Evolutionary conservation across 208 protist species (phyloP), one percentile per base, ranked within the genome.

Genomic region (Leishmania tropica): DNA sequence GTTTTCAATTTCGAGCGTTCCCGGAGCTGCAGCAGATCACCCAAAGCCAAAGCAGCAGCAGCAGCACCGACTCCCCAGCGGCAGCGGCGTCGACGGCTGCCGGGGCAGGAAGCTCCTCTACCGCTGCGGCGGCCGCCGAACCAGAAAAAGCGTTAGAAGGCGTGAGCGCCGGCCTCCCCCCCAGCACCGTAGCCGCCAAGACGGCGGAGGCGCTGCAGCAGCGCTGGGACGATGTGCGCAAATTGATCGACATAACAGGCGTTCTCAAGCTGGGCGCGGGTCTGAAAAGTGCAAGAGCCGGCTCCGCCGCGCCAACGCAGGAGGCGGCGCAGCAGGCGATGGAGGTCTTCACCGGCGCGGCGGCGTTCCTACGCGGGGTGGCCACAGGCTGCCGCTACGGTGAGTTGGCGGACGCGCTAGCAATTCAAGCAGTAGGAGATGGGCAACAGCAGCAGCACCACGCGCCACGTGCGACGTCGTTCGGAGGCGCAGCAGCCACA

Each of bases 341-440:
- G 94, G 92, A 97, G 83, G 92, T 96, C 3, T 96, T 97, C 81
- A 97, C 94, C 2, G 94, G 92, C 11, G 85, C 88, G 54, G 86
- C 89, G n/a, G 92, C 91, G 35, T 93, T 94, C 65, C 81, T 97
- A 51, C 94, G 93, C 53, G 89, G 85, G 6, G 80, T 92, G 51
- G 92, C 92, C 37, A 97, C 89, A 4, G 90, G 90, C 17, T 83
- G 81, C 67, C 91, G 87, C 72, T 97, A 96, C 82, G 86, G 85
- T 24, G 56, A 65, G 60, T 28, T 85, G 40, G 90, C 80, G 47
- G 83, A 83, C 19, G 91, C 86, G 5, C 53, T 92, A 35, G 67
- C 88, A 1, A 88, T 73, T 7, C 88, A 91, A 70, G 86, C 80
- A 19, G 87, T 81, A 3, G 86, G 82, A 10, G 85, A 90, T 48